A percentile compares a stretch with the other conserved stretches of the same genome.
Conservation (phyloP, 176 grass and related monocot species). For the Triticum monococcum region DNA sequence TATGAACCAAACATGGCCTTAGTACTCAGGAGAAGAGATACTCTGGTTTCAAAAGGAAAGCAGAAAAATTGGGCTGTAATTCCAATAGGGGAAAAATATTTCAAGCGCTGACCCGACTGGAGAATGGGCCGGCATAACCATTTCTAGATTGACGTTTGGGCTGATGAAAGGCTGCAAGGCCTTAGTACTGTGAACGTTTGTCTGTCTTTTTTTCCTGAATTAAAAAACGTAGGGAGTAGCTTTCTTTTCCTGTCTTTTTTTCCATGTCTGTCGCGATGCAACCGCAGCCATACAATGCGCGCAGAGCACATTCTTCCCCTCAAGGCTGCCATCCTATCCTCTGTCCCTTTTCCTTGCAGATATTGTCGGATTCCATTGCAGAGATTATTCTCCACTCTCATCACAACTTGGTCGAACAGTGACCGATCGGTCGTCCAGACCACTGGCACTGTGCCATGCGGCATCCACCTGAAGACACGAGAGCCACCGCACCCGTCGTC, state of each 20-base stretch:
- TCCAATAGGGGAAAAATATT: too few relatives aligned
- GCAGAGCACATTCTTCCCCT: background rate
- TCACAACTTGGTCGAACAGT: background rate
- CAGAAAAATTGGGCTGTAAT: too few relatives aligned
- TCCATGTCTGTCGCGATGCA: background rate
- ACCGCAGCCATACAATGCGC: background rate
- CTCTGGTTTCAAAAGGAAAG: too few relatives aligned
- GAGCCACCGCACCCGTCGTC: background rate
- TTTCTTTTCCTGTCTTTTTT: background rate
- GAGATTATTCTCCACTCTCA: background rate
- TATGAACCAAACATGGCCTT: too few relatives aligned
- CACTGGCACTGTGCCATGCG: background rate
- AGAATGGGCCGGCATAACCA: too few relatives aligned
- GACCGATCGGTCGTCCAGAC: background rate
- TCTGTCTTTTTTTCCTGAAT: too few relatives aligned
- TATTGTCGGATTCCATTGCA: background rate
- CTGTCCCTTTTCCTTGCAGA: background rate
- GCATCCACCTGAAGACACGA: background rate
- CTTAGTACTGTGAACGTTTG: too few relatives aligned
- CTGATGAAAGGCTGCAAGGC: too few relatives aligned
- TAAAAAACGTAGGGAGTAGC: background rate
- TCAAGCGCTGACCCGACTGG: too few relatives aligned
- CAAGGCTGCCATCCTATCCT: background rate
- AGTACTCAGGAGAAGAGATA: too few relatives aligned
- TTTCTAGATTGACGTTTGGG: too few relatives aligned